Evolutionary conservation across 352 stramenopile species (phyloP), one percentile per base, ranked within the genome.

Genomic region (Phytophthora ramorum): DNA sequence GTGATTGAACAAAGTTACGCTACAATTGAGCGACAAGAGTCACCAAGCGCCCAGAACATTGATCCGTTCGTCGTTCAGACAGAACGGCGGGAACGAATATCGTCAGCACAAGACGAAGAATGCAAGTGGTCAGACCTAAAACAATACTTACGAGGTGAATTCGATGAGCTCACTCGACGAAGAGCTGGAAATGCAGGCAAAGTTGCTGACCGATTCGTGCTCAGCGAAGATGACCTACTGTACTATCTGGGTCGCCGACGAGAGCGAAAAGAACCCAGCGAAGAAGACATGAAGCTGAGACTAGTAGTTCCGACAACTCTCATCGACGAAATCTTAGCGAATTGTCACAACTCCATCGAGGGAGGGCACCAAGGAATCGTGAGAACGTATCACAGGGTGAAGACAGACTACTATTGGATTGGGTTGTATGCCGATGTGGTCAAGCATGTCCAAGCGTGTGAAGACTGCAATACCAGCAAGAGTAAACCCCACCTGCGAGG

Each of bases 341-440:
- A 19, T n/a, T 58, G 37, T 14, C 47, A 58, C 4, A 28, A 65
- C 13, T 52, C 48, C 1, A 8, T 66, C 6, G 38, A 66, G 53
- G 38, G 40, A 10, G 40, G 48, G 43, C 35, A 41, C 35, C 35
- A 41, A n/a, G 35, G 35, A 4, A 41, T 41, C 10, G 10, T 13
- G 4, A 10, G 58, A 24, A 54, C 26, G 3, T 59, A 22, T 20
- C 48, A 59, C 2, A 9, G 58, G 16, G 58, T 58, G 8, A 58
- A 41, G 34, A 7, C 7, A 1, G 58, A 59, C 4, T 66, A 40
- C 19, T 58, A 65, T 19, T 65, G 58, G 47, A 20, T 38, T 2
- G 47, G 47, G 2, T 12, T 65, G 2, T 66, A 66, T 13, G 41
- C 48, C 0, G 47, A 65, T 14, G 57, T 46, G 9, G 41, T 44